A percentile compares a stretch with the other conserved stretches of the same genome.
Evolutionary conservation across 192 early-diverging fungal genomes (phyloP).

Genomic region (Chytriomyces sp.): DNA sequence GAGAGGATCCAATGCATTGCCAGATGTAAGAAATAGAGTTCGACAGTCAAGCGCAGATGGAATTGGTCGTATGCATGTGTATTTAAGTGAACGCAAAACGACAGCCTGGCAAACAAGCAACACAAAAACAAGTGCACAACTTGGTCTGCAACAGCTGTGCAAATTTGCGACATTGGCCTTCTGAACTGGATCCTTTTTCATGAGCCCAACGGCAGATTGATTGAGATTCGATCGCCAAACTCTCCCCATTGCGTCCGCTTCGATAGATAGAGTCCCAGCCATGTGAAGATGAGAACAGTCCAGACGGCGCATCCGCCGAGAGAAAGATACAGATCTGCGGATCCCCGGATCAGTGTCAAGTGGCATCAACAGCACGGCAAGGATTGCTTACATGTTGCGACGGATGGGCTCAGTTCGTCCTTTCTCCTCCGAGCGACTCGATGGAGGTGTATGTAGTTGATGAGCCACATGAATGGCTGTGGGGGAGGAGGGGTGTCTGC

Average conservation of each 20-base stretch:
- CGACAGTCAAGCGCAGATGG: neutral
- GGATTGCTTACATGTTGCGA: slow-evolving; percentile 60
- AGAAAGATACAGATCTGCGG: slow-evolving; percentile 60
- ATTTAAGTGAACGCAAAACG: no score
- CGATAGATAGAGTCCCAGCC: slow-evolving; percentile 68
- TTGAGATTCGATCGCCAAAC: slow-evolving; percentile 54
- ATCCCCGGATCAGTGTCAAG: neutral
- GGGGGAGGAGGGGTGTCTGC: slow-evolving; percentile 9
- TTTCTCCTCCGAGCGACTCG: slow-evolving; percentile 51
- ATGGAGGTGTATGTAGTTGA: slow-evolving; percentile 73
- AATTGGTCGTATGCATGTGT: neutral
- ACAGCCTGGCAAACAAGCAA: no score
- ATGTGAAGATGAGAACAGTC: slow-evolving; percentile 56
- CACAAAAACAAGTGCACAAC: no score
- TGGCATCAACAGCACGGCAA: no score
- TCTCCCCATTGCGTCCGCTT: slow-evolving; percentile 65
- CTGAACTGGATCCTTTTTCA: slow-evolving; percentile 9
- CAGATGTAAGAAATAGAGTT: no score
- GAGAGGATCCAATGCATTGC: no score
- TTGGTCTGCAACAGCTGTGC: no score
- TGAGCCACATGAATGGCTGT: slow-evolving; percentile 73
- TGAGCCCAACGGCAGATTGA: slow-evolving; percentile 41
- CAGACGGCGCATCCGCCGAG: slow-evolving; percentile 53
- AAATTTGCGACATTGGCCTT: no score
- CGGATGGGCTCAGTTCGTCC: slow-evolving; percentile 51